These are phyloP conservation scores for Fusarium coffeatum DNA, from an alignment of 2,329 filamentous ascomycete genomes.

Conservation along the genomic window DNA sequence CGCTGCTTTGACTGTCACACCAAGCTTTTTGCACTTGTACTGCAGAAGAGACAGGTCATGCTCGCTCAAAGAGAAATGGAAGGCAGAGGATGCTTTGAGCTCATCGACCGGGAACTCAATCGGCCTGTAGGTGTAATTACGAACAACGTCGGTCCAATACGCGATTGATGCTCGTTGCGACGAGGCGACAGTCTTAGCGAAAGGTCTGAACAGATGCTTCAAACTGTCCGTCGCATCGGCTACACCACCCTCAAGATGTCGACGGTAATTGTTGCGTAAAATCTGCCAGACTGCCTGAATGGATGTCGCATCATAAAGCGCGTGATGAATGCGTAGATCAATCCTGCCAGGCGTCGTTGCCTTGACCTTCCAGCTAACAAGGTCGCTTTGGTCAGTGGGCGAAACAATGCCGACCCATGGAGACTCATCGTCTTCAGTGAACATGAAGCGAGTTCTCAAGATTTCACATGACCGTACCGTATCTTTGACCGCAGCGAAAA, in stretches of 20 bases:
- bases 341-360: neutral
- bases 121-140: constrained; percentile 2
- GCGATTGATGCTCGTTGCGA: neutral
- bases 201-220: constrained; percentile 8
- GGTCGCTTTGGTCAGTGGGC: constrained; percentile 15
- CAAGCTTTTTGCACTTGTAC: neutral
- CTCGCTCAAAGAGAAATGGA: neutral
- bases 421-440: constrained; percentile 13
- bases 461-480: constrained; percentile 22
- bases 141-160: neutral
- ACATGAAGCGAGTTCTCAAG: constrained; percentile 15
- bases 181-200: constrained; percentile 1
- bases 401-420: constrained; percentile 30
- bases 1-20: constrained; percentile 11
- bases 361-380: constrained; percentile 10
- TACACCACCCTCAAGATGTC: neutral
- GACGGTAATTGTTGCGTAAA: neutral
- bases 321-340: constrained; percentile 15
- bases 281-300: constrained; percentile 1
- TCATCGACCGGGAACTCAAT: neutral
- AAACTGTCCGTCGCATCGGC: accelerated
- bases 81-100: constrained; percentile 14
- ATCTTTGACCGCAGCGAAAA: constrained; percentile 12
- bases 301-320: constrained; percentile 18
- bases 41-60: neutral